A percentile compares a stretch with the other conserved stretches of the same genome.
phyloP scores from a whole-genome alignment of 2,329 filamentous ascomycete species.

The Fusarium bactridioides region DNA sequence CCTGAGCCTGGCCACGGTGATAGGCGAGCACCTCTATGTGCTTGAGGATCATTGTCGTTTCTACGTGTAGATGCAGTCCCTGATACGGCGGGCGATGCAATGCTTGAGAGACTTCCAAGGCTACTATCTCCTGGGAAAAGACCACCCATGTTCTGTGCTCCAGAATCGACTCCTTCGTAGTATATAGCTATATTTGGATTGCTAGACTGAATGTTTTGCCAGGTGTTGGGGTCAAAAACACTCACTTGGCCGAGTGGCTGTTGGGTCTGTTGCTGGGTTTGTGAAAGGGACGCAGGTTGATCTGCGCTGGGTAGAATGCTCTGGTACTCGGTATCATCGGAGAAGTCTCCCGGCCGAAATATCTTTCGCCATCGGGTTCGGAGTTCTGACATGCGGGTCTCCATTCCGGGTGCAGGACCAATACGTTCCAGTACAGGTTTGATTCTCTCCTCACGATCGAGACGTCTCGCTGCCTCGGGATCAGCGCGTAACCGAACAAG shows the following conservation, averaged over 20 bases:
- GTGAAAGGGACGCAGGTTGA: not conserved
- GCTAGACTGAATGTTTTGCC: constrained; percentile 9
- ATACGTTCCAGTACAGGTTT: constrained; percentile 30
- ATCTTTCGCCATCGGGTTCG: constrained; percentile 27
- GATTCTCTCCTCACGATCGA: constrained; percentile 30
- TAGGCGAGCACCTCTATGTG: not conserved
- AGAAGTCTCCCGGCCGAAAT: constrained; percentile 16
- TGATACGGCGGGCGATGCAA: constrained; percentile 23
- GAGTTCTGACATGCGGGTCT: constrained; percentile 30
- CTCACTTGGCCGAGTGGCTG: not conserved
- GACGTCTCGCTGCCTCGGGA: constrained; percentile 22
- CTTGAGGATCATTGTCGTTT: not conserved
- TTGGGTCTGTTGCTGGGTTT: not conserved
- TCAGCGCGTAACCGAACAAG: constrained; percentile 18
- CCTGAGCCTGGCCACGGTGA: constrained; percentile 20
- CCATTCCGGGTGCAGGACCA: constrained; percentile 30
- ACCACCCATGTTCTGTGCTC: not conserved
- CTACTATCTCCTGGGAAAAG: constrained; percentile 16
- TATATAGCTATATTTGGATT: constrained; percentile 18
- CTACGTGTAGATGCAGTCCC: constrained; percentile 6
- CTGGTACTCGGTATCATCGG: not conserved
- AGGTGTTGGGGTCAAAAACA: not conserved
- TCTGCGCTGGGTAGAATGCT: constrained; percentile 3
- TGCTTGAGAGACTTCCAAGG: constrained; percentile 21
- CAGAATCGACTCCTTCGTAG: constrained; percentile 16